Base-by-base conservation (phyloP, 2,329 filamentous ascomycete genomes). In the Xylaria sp. region DNA sequence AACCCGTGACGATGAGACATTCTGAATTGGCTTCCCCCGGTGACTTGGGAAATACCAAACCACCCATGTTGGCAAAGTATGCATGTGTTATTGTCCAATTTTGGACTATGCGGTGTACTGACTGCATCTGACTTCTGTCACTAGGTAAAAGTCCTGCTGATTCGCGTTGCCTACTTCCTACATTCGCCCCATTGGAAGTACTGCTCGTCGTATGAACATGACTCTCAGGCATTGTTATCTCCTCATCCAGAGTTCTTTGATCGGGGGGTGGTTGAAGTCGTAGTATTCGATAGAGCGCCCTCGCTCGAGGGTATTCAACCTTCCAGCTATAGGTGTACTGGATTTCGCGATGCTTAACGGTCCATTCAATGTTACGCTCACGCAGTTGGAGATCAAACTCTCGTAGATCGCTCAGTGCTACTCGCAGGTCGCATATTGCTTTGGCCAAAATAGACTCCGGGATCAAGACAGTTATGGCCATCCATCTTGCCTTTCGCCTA, bases 11-110 rank as follows among this genome's bases (percentile, higher is more conserved):
- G 34, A 18, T 10, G 34, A 20, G 28, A 10, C 28, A 57, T 23
- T 36, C 18, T 5, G 10, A 32, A 10, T 20, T 18, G 30, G 15
- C 3, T 18, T 4, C 4, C 4, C 32, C 32, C 4, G 32, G 39
- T n/a, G 39, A n/a, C n/a, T n/a, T n/a, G 15, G 13, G 18, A 41
- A 28, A 46, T 58, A 45, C 23, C 23, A 58, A 18, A 23, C 56
- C 56, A 15, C 56, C 56, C 56, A 58, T 58, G 46, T 58, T 46
- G 1, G 39, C 56, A 41, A 58, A 34, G 28, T 58, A 15, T 6
- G 56, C 56, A 46, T 58, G 56, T 32, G 56, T 58, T 8, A 58
- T 2, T 45, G 56, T 45, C 56, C 56, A 58, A 23, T 32, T n/a
- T 10, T 58, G 56, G 25, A 9, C 2, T 15, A 13, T 32, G 18